These are phyloP conservation scores for Colletotrichum spaethianum DNA, from an alignment of 2,329 filamentous ascomycete species.

Conservation along the genomic window DNA sequence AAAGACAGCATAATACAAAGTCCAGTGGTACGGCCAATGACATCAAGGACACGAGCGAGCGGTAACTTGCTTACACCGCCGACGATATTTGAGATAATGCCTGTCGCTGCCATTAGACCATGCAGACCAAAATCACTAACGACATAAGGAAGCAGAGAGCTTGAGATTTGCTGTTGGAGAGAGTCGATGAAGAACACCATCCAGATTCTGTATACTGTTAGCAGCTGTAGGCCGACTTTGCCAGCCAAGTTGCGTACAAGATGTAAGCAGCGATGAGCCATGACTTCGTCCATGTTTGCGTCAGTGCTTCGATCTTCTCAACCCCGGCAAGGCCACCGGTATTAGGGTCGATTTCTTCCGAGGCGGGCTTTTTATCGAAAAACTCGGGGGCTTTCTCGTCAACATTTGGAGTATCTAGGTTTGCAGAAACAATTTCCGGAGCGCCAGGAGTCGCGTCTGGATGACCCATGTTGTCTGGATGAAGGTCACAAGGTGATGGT, in stretches of 20 bases:
- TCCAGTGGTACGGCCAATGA: constrained; percentile 55
- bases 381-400: constrained; percentile 11
- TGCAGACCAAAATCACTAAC: constrained; percentile 58
- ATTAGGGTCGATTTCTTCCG: constrained; percentile 22
- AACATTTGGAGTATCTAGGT: not conserved
- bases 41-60: constrained; percentile 56
- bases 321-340: constrained; percentile 49
- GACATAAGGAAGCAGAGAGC: constrained; percentile 51
- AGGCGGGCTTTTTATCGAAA: constrained; percentile 23
- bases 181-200: constrained; percentile 60
- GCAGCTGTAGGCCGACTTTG: not conserved
- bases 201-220: constrained; percentile 53
- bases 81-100: constrained; percentile 58
- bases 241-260: constrained; percentile 49
- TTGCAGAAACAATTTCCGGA: constrained; percentile 14
- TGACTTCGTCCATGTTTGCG: constrained; percentile 54
- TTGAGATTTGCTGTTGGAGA: constrained; percentile 55
- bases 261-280: constrained; percentile 56
- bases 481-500: not conserved
- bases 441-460: not conserved
- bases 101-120: constrained; percentile 61
- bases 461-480: not conserved
- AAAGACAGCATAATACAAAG: constrained; percentile 49
- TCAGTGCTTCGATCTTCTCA: constrained; percentile 56
- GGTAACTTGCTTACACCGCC: constrained; percentile 47